A percentile compares a stretch with the other conserved stretches of the same genome.
phyloP scores from a whole-genome alignment of 768 basidiomycete genomes.

The Chalciporus pseudorubinellus region DNA sequence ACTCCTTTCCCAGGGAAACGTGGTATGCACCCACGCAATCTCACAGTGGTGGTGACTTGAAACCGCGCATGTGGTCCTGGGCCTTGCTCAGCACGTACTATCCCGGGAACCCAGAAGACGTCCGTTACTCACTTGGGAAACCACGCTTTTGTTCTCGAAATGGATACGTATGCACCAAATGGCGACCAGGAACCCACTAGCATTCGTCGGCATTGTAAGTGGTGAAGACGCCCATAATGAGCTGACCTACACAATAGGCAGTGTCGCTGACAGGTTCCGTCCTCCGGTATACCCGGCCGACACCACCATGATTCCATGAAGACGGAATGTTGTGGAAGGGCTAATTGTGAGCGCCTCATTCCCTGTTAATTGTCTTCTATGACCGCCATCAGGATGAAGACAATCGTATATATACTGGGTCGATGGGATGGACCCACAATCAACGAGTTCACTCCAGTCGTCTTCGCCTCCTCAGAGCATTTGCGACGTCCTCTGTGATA shows the following conservation, averaged over 20 bases:
- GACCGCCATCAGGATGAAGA: not conserved
- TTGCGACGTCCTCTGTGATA: constrained; percentile 7
- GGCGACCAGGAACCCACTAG: constrained; percentile 2
- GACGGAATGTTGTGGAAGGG: not conserved
- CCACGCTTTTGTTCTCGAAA: constrained; percentile 22
- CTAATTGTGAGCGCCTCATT: constrained; percentile 1
- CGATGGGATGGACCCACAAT: not conserved
- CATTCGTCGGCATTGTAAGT: not conserved
- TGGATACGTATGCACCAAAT: constrained; percentile 5
- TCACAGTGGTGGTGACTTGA: not conserved
- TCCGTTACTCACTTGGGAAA: not conserved
- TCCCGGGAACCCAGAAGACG: not conserved
- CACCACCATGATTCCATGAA: not conserved
- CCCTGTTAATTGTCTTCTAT: constrained; percentile 16
- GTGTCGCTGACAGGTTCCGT: not conserved
- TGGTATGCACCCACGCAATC: not conserved
- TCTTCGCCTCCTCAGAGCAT: constrained; percentile 3
- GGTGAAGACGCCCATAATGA: not conserved
- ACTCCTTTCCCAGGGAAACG: not conserved
- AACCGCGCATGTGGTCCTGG: not conserved
- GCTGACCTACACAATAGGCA: constrained; percentile 20
- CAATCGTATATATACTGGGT: constrained; percentile 13
- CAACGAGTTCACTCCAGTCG: constrained; percentile 4
- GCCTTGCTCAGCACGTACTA: not conserved
- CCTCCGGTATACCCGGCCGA: constrained; percentile 4